phyloP scores from a whole-genome alignment of 768 basidiomycete genomes.

The Glaciozyma martinii region DNA sequence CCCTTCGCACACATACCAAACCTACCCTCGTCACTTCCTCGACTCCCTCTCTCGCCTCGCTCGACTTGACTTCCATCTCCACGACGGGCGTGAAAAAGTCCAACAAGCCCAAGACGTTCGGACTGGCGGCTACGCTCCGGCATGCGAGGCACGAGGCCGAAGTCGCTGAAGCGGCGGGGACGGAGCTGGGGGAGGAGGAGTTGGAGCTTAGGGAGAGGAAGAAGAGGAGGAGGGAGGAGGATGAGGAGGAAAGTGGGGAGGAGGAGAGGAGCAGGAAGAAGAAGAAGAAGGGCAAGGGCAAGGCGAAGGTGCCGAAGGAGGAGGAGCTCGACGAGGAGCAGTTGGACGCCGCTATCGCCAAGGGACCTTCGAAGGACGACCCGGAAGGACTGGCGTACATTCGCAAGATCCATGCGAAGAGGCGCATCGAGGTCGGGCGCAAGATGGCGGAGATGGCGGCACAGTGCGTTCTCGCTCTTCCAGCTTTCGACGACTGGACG shows the following conservation, averaged over 20 bases:
- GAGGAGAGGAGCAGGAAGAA: neutral
- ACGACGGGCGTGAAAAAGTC: conserved; percentile 22
- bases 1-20: conserved; percentile 36
- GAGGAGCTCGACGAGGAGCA: conserved; percentile 2
- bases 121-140: conserved; percentile 15
- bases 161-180: conserved; percentile 16
- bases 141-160: conserved; percentile 12
- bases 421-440: neutral
- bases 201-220: conserved; percentile 17
- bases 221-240: conserved; percentile 22
- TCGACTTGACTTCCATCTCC: conserved; percentile 17
- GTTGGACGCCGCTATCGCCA: conserved; percentile 1
- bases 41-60: conserved; percentile 5
- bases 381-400: neutral
- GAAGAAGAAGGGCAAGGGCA: neutral
- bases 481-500: neutral
- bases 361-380: neutral
- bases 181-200: conserved; percentile 1
- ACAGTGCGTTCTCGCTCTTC: neutral
- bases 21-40: conserved; percentile 34
- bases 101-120: conserved; percentile 14
- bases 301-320: neutral
- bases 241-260: conserved; percentile 14
- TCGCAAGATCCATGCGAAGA: neutral
- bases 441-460: neutral